Evolutionary conservation across 2,329 filamentous ascomycete species (phyloP), one percentile per base, ranked within the genome.

Genomic region (Fusarium brevicatenulatum): DNA sequence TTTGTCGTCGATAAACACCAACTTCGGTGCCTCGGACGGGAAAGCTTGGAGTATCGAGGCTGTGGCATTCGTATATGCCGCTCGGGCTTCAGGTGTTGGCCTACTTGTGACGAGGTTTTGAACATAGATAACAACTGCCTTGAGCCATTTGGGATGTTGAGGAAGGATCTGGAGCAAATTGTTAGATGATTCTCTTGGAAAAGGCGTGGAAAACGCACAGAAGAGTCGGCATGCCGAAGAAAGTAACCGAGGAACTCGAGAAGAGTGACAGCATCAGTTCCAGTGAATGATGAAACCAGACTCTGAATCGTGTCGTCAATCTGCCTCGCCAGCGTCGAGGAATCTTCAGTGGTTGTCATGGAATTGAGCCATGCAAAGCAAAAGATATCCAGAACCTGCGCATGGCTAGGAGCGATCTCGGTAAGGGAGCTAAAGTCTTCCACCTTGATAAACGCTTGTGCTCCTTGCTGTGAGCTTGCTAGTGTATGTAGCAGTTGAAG

Each of bases 221-320:
- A 79, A 18, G 84, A 80, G 28, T 86, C 81, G 15, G 89, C 80
- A 54, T 85, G 85, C 9, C 85, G 83, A 7, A 92, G 78, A 49
- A 90, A 81, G 47, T 82, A 81, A 21, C 85, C 86, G n/a, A 91
- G 74, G 74, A 91, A 91, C 43, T 83, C 83, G 5, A 92, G 81
- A 7, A 92, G 81, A 0, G 88, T 91, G 8, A 89, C 87, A 9
- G 85, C 88, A 76, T 91, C 89, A 15, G 89, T 91, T 16, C 86
- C 86, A 42, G 83, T 86, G 76, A 91, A 92, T 0, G 86, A 85
- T 12, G 85, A 82, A 11, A 87, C 82, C 7, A 91, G 82, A 13
- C 78, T 79, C 40, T 84, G 82, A 8, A 91, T 81, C 7, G 83
- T 83, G 18, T 76, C 67, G 70, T 89, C 83, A 46, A 92, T 83